Evolutionary conservation across 2,329 filamentous ascomycete species (phyloP).

Genomic region (Seiridium unicorne): DNA sequence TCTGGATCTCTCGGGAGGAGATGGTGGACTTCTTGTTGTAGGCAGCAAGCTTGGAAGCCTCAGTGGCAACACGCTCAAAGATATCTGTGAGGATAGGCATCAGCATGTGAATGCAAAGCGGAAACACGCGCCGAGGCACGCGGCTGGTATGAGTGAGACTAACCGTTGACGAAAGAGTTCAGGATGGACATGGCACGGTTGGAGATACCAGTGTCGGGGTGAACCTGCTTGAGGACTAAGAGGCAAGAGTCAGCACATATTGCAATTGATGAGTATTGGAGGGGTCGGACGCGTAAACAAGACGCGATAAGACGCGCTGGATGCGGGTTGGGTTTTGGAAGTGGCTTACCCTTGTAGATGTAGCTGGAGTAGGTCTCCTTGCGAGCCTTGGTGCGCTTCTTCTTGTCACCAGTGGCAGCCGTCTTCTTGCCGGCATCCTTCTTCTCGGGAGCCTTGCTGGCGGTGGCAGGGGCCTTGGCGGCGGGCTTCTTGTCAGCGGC

Average conservation of each 20-base stretch:
- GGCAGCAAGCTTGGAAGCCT: conserved; percentile 97
- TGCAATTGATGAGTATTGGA: background rate
- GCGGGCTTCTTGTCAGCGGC: conserved; percentile 98
- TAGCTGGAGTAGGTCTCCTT: conserved; percentile 99
- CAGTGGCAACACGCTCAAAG: conserved; percentile 98
- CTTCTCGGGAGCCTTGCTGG: conserved; percentile 78
- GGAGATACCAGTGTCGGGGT: conserved; percentile 99
- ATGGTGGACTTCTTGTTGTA: conserved; percentile 99
- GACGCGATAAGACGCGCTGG: conserved; percentile 11
- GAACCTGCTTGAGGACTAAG: conserved; percentile 97
- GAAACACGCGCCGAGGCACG: background rate
- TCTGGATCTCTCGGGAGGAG: conserved; percentile 99
- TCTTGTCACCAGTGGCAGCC: conserved; percentile 93
- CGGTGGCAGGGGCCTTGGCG: conserved; percentile 86
- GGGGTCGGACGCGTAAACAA: conserved; percentile 2
- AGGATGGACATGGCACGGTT: conserved; percentile 99
- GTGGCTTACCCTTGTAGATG: conserved; percentile 94
- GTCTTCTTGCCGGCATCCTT: conserved; percentile 99
- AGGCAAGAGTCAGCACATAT: conserved; percentile 24
- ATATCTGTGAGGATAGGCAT: conserved; percentile 65
- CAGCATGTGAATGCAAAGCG: background rate
- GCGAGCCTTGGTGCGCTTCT: conserved; percentile 99
- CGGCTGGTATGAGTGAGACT: conserved; percentile 29
- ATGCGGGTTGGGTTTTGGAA: background rate
- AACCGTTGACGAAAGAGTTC: conserved; percentile 99